phyloP scores from a whole-genome alignment of 768 basidiomycete species.

The Fistulinella prunicolor region DNA sequence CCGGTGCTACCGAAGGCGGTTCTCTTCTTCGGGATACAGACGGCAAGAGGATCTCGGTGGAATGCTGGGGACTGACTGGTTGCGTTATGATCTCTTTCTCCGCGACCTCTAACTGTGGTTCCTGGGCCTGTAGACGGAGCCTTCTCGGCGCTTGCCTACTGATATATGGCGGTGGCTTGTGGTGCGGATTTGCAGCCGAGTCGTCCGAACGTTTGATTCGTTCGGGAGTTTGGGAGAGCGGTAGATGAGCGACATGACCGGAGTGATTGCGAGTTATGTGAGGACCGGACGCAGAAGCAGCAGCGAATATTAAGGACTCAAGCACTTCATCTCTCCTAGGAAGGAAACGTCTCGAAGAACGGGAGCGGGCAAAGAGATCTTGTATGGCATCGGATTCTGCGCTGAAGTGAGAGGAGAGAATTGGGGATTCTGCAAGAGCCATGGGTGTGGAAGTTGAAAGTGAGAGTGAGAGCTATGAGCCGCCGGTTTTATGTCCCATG shows the following conservation, averaged over 20 bases:
- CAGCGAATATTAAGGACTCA: conserved; percentile 77
- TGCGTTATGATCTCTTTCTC: conserved; percentile 53
- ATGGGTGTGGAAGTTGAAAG: conserved; percentile 4
- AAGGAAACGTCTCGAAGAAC: conserved; percentile 34
- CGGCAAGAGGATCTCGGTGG: conserved; percentile 35
- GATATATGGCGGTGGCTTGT: conserved; percentile 56
- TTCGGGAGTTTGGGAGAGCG: conserved; percentile 44
- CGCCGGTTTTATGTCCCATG: too few relatives aligned
- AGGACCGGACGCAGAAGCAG: conserved; percentile 69
- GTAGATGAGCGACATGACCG: conserved; percentile 69
- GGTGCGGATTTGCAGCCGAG: conserved; percentile 37
- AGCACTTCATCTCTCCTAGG: conserved; percentile 68
- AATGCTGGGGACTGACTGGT: too few relatives aligned
- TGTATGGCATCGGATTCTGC: conserved; percentile 57
- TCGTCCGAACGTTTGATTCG: conserved; percentile 50
- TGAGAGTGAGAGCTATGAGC: neutral
- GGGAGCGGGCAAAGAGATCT: conserved; percentile 60
- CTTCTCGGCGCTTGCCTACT: conserved; percentile 76
- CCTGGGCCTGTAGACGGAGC: conserved; percentile 44
- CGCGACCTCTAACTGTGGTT: conserved; percentile 26
- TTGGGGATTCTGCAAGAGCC: conserved; percentile 31
- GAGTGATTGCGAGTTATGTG: conserved; percentile 85
- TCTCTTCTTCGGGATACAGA: conserved; percentile 40
- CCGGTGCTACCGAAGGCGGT: conserved; percentile 27
- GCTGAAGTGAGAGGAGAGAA: conserved; percentile 26